phyloP scores from a whole-genome alignment of 2,329 filamentous ascomycete species.

The Chrysoporthe cubensis region DNA sequence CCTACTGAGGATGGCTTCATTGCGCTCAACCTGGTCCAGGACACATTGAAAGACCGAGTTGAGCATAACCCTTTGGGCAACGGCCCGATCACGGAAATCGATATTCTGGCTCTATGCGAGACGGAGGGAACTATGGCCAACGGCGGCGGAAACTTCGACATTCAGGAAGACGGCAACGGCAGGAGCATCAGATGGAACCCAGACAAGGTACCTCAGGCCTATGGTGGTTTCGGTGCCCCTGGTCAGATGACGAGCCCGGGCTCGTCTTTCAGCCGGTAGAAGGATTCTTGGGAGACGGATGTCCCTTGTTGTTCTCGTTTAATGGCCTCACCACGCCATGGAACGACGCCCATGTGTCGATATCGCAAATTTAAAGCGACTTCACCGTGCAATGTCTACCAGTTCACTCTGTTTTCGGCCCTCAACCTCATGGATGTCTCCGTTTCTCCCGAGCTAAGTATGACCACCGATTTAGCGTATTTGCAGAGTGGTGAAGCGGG shows the following conservation, averaged over 20 bases:
- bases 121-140: conserved; percentile 86
- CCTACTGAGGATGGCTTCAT: conserved; percentile 66
- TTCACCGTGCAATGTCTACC: not conserved
- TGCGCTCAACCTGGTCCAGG: conserved; percentile 51
- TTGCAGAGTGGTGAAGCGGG: not conserved
- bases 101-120: conserved; percentile 84
- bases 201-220: conserved; percentile 41
- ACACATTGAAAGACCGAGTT: conserved; percentile 67
- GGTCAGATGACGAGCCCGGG: conserved; percentile 73
- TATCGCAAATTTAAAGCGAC: conserved; percentile 27
- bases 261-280: conserved; percentile 38
- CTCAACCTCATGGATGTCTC: not conserved
- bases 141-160: conserved; percentile 85
- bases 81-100: conserved; percentile 56
- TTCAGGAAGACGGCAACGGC: conserved; percentile 56
- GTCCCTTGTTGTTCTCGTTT: not conserved
- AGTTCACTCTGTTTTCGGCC: not conserved
- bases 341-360: not conserved
- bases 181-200: conserved; percentile 55
- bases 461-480: not conserved
- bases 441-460: not conserved
- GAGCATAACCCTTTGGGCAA: conserved; percentile 51
- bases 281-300: conserved; percentile 34
- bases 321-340: not conserved
- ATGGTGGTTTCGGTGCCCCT: conserved; percentile 57